Base-by-base conservation (phyloP, 2,329 filamentous ascomycete genomes). In the Fusarium nelsonii region DNA sequence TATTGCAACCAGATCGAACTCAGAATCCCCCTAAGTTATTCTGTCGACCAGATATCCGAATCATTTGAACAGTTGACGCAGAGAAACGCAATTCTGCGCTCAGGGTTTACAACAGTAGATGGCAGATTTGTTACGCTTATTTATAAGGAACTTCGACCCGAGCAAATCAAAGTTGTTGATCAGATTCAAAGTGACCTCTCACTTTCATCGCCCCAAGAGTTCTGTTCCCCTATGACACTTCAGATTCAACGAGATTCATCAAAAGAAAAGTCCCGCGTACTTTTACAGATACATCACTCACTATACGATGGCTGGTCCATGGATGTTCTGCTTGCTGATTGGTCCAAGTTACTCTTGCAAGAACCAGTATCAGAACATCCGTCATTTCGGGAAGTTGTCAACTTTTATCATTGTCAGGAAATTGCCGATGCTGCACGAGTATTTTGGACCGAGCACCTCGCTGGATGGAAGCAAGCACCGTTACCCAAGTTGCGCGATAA, bases 261-360 rank as follows among this genome's bases (percentile, higher is more conserved):
- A 18, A 20, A 32, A 10, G 50, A 74, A 6, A 56, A 75, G 4
- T 72, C 75, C 33, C 70, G 81, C 10, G 50, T 76, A 6, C 78
- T 87, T 12, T 54, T 92, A 44, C 84, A 90, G 14, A 82, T 97
- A 0, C 94, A 97, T 75, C 94, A 97, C 78, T 89, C 92, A 1
- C 77, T 97, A 1, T 97, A 97, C 74, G 94, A 97, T 77, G 94
- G 94, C n/a, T 97, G 94, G 94, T 94, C 93, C 0, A 85, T 94
- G 74, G 91, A 97, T 52, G 82, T 95, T 32, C 78, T 97, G 0
- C 72, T 92, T 15, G 81, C 85, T 28, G 93, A 97, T 75, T 80
- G 97, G 6, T 82, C 85, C 6, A 74, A 73, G 0, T 69, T 91
- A 2, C 73, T 91, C 0, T 54, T 50, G 52, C 30, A 74, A 76